These are phyloP conservation scores for Hypocrella siamensis DNA, from an alignment of 2,329 filamentous ascomycete genomes.

Conservation along the genomic window DNA sequence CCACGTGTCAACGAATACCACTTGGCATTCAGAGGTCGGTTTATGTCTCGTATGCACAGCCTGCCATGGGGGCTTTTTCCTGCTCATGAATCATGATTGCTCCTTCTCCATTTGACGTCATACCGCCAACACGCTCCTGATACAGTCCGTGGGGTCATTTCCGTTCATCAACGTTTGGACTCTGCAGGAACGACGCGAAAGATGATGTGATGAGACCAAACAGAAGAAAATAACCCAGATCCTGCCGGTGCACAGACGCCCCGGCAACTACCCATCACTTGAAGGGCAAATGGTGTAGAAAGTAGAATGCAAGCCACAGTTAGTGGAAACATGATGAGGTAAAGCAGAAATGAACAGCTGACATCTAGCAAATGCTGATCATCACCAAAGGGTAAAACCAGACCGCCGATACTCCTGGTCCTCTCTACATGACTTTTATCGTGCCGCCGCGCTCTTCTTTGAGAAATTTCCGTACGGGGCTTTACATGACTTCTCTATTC, in stretches of 20 bases:
- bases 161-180: constrained; percentile 1
- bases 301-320: constrained; percentile 1
- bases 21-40: too few species aligned
- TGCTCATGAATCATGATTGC: too few species aligned
- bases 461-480: constrained; percentile 14
- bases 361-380: constrained; percentile 5
- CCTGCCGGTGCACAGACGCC: constrained; percentile 1
- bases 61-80: too few species aligned
- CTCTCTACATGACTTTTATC: constrained; percentile 27
- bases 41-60: too few species aligned
- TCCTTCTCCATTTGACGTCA: too few species aligned
- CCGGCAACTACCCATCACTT: constrained; percentile 15
- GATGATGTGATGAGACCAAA: neutral
- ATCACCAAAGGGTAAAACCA: constrained; percentile 9
- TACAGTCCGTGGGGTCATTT: neutral
- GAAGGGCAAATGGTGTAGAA: constrained; percentile 10
- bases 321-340: neutral
- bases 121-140: neutral
- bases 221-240: neutral
- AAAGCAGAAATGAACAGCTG: constrained; percentile 7
- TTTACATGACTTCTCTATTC: constrained; percentile 27
- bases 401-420: constrained; percentile 22
- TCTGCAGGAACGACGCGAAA: neutral
- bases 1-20: too few species aligned
- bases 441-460: constrained; percentile 15